Base-by-base conservation (phyloP, 2,329 filamentous ascomycete genomes). In the Aspergillus texensis region DNA sequence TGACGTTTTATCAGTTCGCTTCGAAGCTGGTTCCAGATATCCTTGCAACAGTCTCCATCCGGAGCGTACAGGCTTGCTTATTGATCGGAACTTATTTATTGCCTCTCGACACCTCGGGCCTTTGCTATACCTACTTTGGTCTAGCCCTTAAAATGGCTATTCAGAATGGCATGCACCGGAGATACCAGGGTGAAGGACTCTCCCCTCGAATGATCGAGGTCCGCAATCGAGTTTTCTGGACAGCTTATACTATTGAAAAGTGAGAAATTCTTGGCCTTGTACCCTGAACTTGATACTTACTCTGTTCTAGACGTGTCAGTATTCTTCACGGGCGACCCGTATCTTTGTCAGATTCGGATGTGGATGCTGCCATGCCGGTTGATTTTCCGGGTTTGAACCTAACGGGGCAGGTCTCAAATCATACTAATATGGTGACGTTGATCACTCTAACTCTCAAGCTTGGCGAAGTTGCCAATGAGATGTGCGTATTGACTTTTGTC, bases 151-250 rank as follows among this genome's bases (percentile, higher is more conserved):
- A 85, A 63, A 75, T 88, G 62, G 85, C 85, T 1, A 86, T 87
- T 16, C 85, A 87, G 64, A 87, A 87, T 68, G 85, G 85, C 11
- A 86, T 88, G 85, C 85, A 88, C 66, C 78, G 85, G 56, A 82
- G 78, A 60, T 84, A 82, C 62, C 75, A 80, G 1, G 82, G 81
- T 1, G 79, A 81, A 57, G 81, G 78, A 0, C 76, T 86, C 12
- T 81, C 83, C 34, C 74, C 80, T 12, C 77, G 78, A 34, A 81
- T 84, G 64, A 77, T 83, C 16, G 84, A 87, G 75, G 82, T 80
- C 3, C 78, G 85, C 21, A 86, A 85, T 68, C 79, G 85, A 2
- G 82, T 87, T 10, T 87, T 85, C 78, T 87, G 85, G 85, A 86
- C 84, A 4, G 80, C 80, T 0, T 87, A 86, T 67, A 85, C 83